Base-by-base conservation (phyloP, 1,284 basidiomycete species). In the Puccinia horiana region DNA sequence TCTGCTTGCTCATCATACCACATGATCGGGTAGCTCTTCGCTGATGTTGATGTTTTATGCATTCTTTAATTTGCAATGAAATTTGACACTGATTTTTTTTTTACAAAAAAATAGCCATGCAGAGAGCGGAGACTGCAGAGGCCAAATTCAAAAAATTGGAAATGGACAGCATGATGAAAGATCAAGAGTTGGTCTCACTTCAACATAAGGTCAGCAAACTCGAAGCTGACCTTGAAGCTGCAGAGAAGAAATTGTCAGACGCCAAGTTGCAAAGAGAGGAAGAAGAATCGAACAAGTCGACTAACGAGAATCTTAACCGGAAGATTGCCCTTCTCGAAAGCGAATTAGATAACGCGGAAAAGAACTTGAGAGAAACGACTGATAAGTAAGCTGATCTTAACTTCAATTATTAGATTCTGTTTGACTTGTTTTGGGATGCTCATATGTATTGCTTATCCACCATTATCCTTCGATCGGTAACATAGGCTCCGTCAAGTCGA, bases 291-390 rank as follows among this genome's bases (percentile, higher is more conserved):
- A 92, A 91, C 87, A 92, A 91, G 88, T 90, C 90, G 69, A 92
- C 91, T 56, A 93, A 91, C 83, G 96, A 98, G 85, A 90, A 89
- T 81, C 89, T 98, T 77, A 87, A 87, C 80, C 90, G 96, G 85
- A 99, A 99, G 90, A 91, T 98, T 42, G 91, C 93, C 85, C 89
- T 98, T 29, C 90, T 99, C 47, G 97, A 99, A 88, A 93, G 95
- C 86, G 96, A 99, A 88, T 91, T 99, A 29, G 97, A 99, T 87
- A 91, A 91, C 77, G 93, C 96, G 32, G 97, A 99, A 90, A 96
- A 95, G 91, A 96, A 96, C 87, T 90, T 95, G 84, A 96, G 96
- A 88, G 96, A 99, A 87, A 95, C 94, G 1, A 93, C 94, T 44
- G 97, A 98, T 89, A 98, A 96, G 96, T 97, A 87, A 86, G 94